Evolutionary conservation across 108 stramenopile species (phyloP), one percentile per base, ranked within the genome.

Genomic region (Pseudonitzschia delicatissima): DNA sequence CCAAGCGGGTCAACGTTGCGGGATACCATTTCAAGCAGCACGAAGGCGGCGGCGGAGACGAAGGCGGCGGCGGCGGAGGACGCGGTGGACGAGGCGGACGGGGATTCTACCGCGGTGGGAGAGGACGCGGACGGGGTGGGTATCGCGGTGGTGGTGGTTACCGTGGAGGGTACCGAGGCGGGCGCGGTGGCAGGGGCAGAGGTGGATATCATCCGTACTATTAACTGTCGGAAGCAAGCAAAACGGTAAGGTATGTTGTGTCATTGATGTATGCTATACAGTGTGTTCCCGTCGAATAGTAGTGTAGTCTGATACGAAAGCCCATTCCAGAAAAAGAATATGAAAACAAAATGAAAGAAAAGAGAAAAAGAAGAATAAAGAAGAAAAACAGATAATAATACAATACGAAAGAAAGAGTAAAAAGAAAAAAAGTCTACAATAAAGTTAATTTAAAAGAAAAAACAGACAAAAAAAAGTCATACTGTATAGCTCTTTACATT

Each of bases 1-100:
- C 77, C 21, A 96, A 96, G 68, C 82, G 96, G 20, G 87, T 92
- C 51, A 96, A 96, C 75, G 82, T 87, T 60, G 85, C 92, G 2
- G 73, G 68, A 39, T 88, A 65, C 65, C 67, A 64, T 28, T 64
- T 77, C 34, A 57, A 71, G 27, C 51, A 75, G 44, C 61, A 33
- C 0, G 52, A 45, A 5, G 49, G 33, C 18, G 67, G 60, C 17
- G 57, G 67, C 57, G 71, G 73, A 33, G 65, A 77, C 37, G 62
- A 77, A 34, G 47, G 78, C 5, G 39, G 69, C 6, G 33, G 67
- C 34, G 49, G 69, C 12, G 50, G 58, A 25, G 37, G 75, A 11
- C 42, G 78, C 5, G 69, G 74, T 36, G 73, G 73, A 20, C 57
- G 36, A 15, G 37, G 57, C 23, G 62, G 60, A 23, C 69, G 58